Evolutionary conservation across 495 filamentous ascomycete genomes (phyloP).

Genomic region (Gamarada debralockiae): DNA sequence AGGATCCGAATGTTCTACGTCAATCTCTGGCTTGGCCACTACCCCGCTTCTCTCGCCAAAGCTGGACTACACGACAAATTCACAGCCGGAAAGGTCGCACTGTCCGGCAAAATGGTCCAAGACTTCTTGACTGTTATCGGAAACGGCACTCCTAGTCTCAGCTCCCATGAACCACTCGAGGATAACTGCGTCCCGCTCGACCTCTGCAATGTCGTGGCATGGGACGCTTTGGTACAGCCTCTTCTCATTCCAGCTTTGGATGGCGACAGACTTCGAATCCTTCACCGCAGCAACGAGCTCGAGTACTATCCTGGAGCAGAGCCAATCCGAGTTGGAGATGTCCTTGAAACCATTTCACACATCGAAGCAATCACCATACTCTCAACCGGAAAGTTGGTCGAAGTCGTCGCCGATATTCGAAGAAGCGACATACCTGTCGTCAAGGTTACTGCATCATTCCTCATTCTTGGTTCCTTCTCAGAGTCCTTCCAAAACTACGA

Average conservation of each 20-base stretch:
- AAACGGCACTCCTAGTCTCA: conserved; percentile 80
- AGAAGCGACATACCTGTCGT: conserved; percentile 30
- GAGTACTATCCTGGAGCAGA: conserved; percentile 91
- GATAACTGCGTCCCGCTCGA: conserved; percentile 96
- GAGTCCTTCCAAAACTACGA: conserved; percentile 69
- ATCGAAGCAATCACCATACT: conserved; percentile 96
- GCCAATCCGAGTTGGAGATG: conserved; percentile 85
- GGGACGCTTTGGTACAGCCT: conserved; percentile 96
- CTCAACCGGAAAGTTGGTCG: conserved; percentile 95
- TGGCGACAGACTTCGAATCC: conserved; percentile 85
- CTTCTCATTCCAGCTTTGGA: conserved; percentile 91
- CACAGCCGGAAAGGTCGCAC: too few relatives aligned
- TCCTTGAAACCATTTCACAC: conserved; percentile 82
- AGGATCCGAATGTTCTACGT: background rate
- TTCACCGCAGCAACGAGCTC: conserved; percentile 94
- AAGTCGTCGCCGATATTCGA: conserved; percentile 89
- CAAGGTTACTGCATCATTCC: background rate
- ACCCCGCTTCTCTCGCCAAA: too few relatives aligned
- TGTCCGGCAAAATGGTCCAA: too few relatives aligned
- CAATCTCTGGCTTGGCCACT: background rate
- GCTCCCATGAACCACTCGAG: conserved; percentile 70
- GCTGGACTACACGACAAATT: too few relatives aligned
- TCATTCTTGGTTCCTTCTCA: background rate
- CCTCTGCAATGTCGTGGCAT: conserved; percentile 93
- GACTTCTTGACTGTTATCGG: conserved; percentile 25